These are phyloP conservation scores for Annulohypoxylon bovei DNA, from an alignment of 495 filamentous ascomycete species.

Conservation along the genomic window DNA sequence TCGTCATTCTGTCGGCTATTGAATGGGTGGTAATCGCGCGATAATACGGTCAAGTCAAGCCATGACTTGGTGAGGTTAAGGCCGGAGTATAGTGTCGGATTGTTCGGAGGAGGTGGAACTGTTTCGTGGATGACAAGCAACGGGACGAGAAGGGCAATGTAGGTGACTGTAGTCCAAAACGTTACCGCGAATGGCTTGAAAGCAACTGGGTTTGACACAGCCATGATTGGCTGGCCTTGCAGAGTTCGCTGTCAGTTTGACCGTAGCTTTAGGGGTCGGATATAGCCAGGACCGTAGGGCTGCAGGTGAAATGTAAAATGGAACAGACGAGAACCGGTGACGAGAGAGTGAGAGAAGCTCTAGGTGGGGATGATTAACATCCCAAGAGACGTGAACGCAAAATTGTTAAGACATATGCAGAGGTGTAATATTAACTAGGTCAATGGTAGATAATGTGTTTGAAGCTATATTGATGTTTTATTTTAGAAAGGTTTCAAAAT, in stretches of 20 bases:
- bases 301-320: constrained; percentile 33
- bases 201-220: constrained; percentile 57
- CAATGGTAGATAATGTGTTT: background rate
- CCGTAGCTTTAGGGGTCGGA: constrained; percentile 24
- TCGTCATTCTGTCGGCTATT: constrained; percentile 86
- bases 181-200: constrained; percentile 74
- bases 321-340: constrained; percentile 26
- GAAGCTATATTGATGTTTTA: constrained; percentile 21
- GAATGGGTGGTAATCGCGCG: constrained; percentile 83
- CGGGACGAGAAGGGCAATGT: constrained; percentile 73
- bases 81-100: constrained; percentile 64
- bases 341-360: constrained; percentile 14
- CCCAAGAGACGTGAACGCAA: constrained; percentile 16
- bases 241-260: constrained; percentile 17
- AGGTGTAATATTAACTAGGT: constrained; percentile 2
- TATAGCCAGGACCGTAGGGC: constrained; percentile 26
- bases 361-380: constrained; percentile 36
- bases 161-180: constrained; percentile 73
- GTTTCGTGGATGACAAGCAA: constrained; percentile 78
- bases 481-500: background rate
- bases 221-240: constrained; percentile 44
- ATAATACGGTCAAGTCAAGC: constrained; percentile 80
- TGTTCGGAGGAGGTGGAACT: constrained; percentile 74
- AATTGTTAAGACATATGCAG: constrained; percentile 14
- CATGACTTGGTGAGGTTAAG: constrained; percentile 86